Evolutionary conservation across 2,329 filamentous ascomycete genomes (phyloP).

Genomic region (Orbilia javanica): DNA sequence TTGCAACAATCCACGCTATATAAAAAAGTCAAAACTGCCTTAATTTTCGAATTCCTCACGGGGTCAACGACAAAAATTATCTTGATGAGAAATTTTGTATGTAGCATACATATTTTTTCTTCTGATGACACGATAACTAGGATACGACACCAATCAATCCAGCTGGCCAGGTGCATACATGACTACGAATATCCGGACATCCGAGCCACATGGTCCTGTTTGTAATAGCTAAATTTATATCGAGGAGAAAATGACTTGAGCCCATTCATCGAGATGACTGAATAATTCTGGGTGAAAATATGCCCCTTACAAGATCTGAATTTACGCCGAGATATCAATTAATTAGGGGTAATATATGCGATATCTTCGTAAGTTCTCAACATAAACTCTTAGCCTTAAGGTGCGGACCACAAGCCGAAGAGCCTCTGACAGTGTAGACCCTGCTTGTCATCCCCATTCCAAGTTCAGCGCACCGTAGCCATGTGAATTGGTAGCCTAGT

Average conservation of each 20-base stretch:
- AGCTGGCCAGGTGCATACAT: neutral
- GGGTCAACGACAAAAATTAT: neutral
- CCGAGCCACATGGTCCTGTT: neutral
- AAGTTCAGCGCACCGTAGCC: conserved; percentile 45
- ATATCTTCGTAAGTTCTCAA: conserved; percentile 11
- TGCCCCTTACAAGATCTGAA: neutral
- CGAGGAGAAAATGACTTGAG: no score
- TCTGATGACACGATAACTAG: neutral
- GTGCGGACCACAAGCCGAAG: conserved; percentile 2
- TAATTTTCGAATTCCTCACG: no score
- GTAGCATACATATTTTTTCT: no score
- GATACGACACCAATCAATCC: neutral
- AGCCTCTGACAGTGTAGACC: conserved; percentile 20
- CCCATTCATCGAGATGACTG: neutral
- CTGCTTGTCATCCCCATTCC: conserved; percentile 14
- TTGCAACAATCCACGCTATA: conserved; percentile 34
- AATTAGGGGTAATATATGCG: conserved; percentile 20
- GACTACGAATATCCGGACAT: neutral
- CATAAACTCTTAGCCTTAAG: neutral
- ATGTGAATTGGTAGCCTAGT: conserved; percentile 45
- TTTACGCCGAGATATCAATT: conserved; percentile 1
- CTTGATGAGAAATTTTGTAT: no score
- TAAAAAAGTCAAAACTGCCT: conserved; percentile 41
- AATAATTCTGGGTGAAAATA: neutral
- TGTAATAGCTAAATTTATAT: neutral